Conservation (phyloP, 2,329 filamentous ascomycete species). For the Talaromyces sp. region DNA sequence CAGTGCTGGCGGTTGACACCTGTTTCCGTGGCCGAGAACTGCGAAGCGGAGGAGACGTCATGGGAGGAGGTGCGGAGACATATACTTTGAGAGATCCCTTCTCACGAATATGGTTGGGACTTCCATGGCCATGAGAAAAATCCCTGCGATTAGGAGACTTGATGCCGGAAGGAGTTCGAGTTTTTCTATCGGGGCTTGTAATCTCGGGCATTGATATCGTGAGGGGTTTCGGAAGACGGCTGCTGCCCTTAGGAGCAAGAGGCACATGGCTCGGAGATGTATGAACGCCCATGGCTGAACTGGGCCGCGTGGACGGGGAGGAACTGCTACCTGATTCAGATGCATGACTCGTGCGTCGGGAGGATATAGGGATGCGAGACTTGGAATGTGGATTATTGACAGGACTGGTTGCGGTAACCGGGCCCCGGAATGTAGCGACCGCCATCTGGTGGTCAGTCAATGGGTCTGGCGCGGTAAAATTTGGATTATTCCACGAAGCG, state of each 20-base stretch:
- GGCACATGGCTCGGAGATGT: slow-evolving; percentile 23
- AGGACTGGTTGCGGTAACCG: slow-evolving; percentile 19
- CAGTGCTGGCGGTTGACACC: slow-evolving; percentile 68
- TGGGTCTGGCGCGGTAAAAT: slow-evolving; percentile 23
- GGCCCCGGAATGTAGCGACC: slow-evolving; percentile 24
- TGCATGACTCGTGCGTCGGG: slow-evolving; percentile 33
- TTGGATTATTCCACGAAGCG: slow-evolving; percentile 37
- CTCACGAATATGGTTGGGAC: slow-evolving; percentile 40
- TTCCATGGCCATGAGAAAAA: slow-evolving; percentile 26
- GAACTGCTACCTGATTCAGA: slow-evolving; percentile 37
- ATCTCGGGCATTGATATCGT: slow-evolving; percentile 5
- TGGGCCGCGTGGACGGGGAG: slow-evolving; percentile 27
- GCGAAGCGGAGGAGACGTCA: slow-evolving; percentile 71
- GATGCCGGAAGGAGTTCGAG: slow-evolving; percentile 24
- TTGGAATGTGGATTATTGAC: slow-evolving; percentile 30
- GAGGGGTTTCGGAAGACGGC: slow-evolving; percentile 36
- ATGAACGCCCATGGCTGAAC: slow-evolving; percentile 27
- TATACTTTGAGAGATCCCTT: slow-evolving; percentile 65
- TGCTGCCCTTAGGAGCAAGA: slow-evolving; percentile 35
- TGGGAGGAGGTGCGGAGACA: slow-evolving; percentile 64
- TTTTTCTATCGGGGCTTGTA: slow-evolving; percentile 22
- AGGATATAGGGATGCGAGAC: slow-evolving; percentile 43
- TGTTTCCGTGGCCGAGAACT: slow-evolving; percentile 78
- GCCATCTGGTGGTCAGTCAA: slow-evolving; percentile 30
- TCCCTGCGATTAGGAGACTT: slow-evolving; percentile 32